phyloP scores from a whole-genome alignment of 192 early-diverging fungal genomes.

The Kappamyces sp. region DNA sequence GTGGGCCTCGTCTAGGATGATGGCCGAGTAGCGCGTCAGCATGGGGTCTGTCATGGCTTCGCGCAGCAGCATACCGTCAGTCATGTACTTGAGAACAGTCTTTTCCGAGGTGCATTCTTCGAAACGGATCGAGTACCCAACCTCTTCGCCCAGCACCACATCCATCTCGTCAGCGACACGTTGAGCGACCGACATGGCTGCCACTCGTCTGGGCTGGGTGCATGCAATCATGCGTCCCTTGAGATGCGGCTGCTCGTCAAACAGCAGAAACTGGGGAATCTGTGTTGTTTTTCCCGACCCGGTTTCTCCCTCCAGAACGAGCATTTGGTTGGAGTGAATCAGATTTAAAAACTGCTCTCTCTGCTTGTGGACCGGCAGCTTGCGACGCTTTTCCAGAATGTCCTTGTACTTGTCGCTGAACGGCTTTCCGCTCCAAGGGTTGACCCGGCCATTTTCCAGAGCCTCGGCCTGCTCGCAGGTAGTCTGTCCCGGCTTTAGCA shows the following conservation, averaged over 20 bases:
- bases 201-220: conserved; percentile 97
- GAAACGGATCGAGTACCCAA: conserved; percentile 98
- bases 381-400: conserved; percentile 79
- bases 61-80: conserved; percentile 98
- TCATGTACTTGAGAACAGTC: conserved; percentile 95
- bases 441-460: conserved; percentile 63
- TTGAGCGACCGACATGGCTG: conserved; percentile 98
- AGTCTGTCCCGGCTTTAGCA: conserved; percentile 64
- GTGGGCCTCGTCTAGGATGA: conserved; percentile 98
- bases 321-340: conserved; percentile 87
- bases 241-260: conserved; percentile 80
- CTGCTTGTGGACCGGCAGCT: conserved; percentile 92
- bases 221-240: conserved; percentile 93
- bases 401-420: conserved; percentile 80
- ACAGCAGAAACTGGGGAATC: conserved; percentile 93
- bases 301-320: conserved; percentile 95
- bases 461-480: conserved; percentile 79
- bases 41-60: conserved; percentile 95
- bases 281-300: conserved; percentile 99
- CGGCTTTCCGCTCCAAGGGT: conserved; percentile 73
- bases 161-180: conserved; percentile 98
- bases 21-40: conserved; percentile 82
- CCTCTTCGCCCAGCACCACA: conserved; percentile 85
- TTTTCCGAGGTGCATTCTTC: conserved; percentile 84
- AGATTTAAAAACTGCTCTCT: conserved; percentile 85